These are phyloP conservation scores for Rhodofomes roseus DNA, from an alignment of 1,284 basidiomycete species.

Conservation along the genomic window DNA sequence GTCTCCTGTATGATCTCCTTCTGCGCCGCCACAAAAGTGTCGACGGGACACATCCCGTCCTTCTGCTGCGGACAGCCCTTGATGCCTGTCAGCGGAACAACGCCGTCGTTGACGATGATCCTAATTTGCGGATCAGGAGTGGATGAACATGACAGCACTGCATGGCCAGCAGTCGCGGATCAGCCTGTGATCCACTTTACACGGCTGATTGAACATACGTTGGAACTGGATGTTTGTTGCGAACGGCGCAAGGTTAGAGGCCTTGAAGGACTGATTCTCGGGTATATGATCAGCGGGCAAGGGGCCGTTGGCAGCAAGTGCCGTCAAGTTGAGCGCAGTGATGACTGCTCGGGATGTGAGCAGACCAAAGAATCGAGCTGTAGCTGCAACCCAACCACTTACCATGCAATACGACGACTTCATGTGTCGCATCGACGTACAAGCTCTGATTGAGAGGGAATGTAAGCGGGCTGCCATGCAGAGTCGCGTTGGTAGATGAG, in stretches of 20 bases:
- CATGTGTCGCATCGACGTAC: conserved; percentile 86
- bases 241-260: conserved; percentile 71
- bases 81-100: conserved; percentile 76
- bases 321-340: conserved; percentile 72
- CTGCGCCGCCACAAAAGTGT: conserved; percentile 71
- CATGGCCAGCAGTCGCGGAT: not conserved
- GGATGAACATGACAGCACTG: conserved; percentile 57
- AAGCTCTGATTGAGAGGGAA: conserved; percentile 82
- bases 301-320: conserved; percentile 63
- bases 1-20: conserved; percentile 63
- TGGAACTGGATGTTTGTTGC: conserved; percentile 77
- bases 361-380: not conserved
- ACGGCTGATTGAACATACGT: conserved; percentile 38
- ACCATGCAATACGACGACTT: conserved; percentile 81
- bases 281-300: conserved; percentile 74
- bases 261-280: conserved; percentile 53
- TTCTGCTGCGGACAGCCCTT: conserved; percentile 66
- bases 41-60: conserved; percentile 80
- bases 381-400: conserved; percentile 20
- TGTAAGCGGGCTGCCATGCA: conserved; percentile 63
- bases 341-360: conserved; percentile 41
- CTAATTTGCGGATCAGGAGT: conserved; percentile 62
- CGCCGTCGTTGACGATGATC: conserved; percentile 85
- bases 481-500: conserved; percentile 77
- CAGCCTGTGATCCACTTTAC: not conserved